phyloP scores from a whole-genome alignment of 495 filamentous ascomycete genomes.

The Pseudomonodictys pantanalensis region DNA sequence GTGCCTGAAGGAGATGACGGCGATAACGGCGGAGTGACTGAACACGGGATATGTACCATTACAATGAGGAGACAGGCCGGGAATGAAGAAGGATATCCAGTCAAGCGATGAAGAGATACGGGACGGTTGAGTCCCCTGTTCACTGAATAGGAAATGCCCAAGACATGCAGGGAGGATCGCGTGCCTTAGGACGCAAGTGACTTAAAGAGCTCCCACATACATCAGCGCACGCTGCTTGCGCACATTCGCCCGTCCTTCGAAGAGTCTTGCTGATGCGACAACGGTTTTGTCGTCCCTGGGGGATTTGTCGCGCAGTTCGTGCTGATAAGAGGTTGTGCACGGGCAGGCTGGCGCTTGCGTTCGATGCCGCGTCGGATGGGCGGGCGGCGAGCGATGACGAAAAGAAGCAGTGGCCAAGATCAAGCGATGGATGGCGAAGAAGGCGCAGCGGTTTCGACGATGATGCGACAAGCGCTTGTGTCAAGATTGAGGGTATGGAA shows the following conservation, averaged over 20 bases:
- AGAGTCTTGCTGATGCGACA: constrained; percentile 3
- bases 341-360: constrained; percentile 2
- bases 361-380: background rate
- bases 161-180: constrained; percentile 11
- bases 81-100: background rate
- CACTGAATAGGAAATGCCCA: constrained; percentile 4
- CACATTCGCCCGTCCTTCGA: background rate
- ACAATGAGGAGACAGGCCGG: background rate
- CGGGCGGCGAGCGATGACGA: background rate
- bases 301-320: background rate
- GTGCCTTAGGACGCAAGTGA: constrained; percentile 9
- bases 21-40: background rate
- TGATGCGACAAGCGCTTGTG: constrained; percentile 16
- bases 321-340: background rate
- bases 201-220: constrained; percentile 23
- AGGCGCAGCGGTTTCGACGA: constrained; percentile 20
- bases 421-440: background rate
- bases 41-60: background rate
- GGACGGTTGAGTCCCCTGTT: background rate
- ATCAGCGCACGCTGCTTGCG: constrained; percentile 24
- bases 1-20: constrained; percentile 9
- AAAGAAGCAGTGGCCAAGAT: background rate
- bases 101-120: background rate
- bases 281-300: background rate
- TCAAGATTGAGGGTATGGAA: constrained; percentile 10